Evolutionary conservation across 148 eudicot species (phyloP), one percentile per base, ranked within the genome.

Genomic region (Linanthus parryae): DNA sequence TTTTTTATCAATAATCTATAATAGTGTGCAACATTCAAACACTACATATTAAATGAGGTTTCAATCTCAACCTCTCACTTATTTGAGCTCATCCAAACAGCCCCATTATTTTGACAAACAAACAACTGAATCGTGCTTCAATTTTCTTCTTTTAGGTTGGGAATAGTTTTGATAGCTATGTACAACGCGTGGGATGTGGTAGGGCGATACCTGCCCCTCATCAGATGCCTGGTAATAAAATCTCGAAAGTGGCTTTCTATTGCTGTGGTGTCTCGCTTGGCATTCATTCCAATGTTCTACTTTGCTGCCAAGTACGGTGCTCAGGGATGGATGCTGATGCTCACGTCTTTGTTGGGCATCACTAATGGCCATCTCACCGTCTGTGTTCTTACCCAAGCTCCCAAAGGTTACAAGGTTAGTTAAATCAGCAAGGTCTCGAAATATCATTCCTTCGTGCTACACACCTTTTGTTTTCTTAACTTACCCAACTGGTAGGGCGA

Each of bases 331-430:
- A 84, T 84, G 94, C 68, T 84, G 23, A 27, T 71, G 70, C 74
- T 84, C 10, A 44, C 56, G 0, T 76, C 80, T 0, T 44, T 84
- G 13, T 16, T 81, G 15, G 88, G 88, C 14, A 23, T 73, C 0
- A 75, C 80, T 15, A 84, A 81, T n/a, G 94, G 94, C 1, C 73
- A 81, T 57, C 84, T 84, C 61, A 84, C 88, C 1, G 85, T 84
- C 2, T 81, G 88, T 46, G 82, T 78, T 3, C 54, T 80, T 51
- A 77, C 79, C 18, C 74, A 48, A 1, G 73, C 81, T 21, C 84
- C 92, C 0, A 72, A 51, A 46, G 86, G 86, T 24, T 80, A 75
- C 64, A 84, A 70, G 78, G 94, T 80, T 25, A 41, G 73, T 62
- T 48, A 12, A 41, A 52, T 35, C 12, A 15, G 9, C 14, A n/a